Percentiles rank a stretch among this genome's conserved stretches.
phyloP scores from a whole-genome alignment of 139 green algal species.

The Chlorella sp. region DNA sequence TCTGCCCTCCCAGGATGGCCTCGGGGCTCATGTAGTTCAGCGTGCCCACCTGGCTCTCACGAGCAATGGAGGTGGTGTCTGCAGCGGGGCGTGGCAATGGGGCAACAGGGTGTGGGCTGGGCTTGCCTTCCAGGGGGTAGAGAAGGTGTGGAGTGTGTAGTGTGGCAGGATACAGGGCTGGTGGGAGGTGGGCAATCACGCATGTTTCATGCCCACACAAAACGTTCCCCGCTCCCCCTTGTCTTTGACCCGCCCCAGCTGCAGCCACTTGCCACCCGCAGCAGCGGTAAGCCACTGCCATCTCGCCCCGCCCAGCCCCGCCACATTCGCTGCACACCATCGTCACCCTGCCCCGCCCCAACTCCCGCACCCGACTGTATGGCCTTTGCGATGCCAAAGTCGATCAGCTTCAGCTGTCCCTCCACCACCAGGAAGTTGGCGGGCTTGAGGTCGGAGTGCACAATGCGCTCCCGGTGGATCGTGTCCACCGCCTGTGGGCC shows the following conservation, averaged over 20 bases:
- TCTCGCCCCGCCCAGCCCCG: background rate
- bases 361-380: conserved; percentile 73
- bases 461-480: conserved; percentile 94
- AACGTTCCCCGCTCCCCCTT: too few relatives aligned
- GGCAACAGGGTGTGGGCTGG: background rate
- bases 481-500: conserved; percentile 83
- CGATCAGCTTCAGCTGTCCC: conserved; percentile 97
- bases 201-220: too few relatives aligned
- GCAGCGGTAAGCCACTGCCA: background rate
- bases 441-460: conserved; percentile 97
- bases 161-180: too few relatives aligned
- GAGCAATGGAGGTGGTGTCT: conserved; percentile 94
- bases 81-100: background rate
- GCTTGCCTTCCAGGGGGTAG: too few relatives aligned
- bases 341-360: too few relatives aligned
- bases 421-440: conserved; percentile 98
- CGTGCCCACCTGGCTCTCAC: conserved; percentile 94
- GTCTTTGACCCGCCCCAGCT: too few relatives aligned
- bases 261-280: background rate
- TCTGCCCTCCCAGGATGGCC: conserved; percentile 86
- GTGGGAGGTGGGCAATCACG: too few relatives aligned
- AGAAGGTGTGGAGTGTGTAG: too few relatives aligned
- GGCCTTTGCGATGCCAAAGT: conserved; percentile 98
- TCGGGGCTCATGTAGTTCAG: conserved; percentile 99
- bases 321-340: too few relatives aligned